A percentile compares a stretch with the other conserved stretches of the same genome.
Conservation (phyloP, 2,329 filamentous ascomycete genomes). For the Phialophora macrospora region DNA sequence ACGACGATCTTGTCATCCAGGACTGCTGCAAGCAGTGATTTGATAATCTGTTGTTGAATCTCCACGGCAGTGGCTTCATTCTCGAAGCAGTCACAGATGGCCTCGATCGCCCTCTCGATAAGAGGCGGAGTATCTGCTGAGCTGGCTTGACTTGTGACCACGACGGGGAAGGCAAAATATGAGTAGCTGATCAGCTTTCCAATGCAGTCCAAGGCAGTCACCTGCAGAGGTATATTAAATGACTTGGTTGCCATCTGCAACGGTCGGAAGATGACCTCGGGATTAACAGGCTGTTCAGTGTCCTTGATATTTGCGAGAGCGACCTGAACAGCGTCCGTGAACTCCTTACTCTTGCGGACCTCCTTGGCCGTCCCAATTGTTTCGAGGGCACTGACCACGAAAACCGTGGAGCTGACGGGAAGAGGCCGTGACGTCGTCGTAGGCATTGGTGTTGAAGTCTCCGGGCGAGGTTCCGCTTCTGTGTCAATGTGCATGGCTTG, state of each 20-base stretch:
- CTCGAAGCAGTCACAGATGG: slow-evolving; percentile 98
- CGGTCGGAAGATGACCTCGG: slow-evolving; percentile 89
- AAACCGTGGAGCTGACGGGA: slow-evolving; percentile 90
- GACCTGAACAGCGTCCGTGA: slow-evolving; percentile 78
- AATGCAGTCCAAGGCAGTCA: slow-evolving; percentile 92
- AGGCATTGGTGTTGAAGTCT: slow-evolving; percentile 65
- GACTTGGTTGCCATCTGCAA: slow-evolving; percentile 88
- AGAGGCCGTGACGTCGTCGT: slow-evolving; percentile 59
- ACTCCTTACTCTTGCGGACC: slow-evolving; percentile 80
- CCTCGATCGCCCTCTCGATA: slow-evolving; percentile 97
- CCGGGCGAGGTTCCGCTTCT: slow-evolving; percentile 20
- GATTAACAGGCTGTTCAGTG: slow-evolving; percentile 80
- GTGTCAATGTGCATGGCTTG: slow-evolving; percentile 10
- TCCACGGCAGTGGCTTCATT: slow-evolving; percentile 91
- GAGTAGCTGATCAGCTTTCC: slow-evolving; percentile 99
- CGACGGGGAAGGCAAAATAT: slow-evolving; percentile 81
- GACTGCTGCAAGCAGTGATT: slow-evolving; percentile 91
- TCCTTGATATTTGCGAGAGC: slow-evolving; percentile 86
- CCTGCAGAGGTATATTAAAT: slow-evolving; percentile 81
- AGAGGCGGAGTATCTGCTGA: slow-evolving; percentile 64
- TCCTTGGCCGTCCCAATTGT: slow-evolving; percentile 90
- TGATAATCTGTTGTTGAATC: slow-evolving; percentile 96
- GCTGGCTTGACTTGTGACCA: slow-evolving; percentile 53
- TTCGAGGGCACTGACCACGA: slow-evolving; percentile 91
- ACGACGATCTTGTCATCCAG: slow-evolving; percentile 99